Base-by-base conservation (phyloP, 2,329 filamentous ascomycete genomes). In the Hypoxylon sp. region DNA sequence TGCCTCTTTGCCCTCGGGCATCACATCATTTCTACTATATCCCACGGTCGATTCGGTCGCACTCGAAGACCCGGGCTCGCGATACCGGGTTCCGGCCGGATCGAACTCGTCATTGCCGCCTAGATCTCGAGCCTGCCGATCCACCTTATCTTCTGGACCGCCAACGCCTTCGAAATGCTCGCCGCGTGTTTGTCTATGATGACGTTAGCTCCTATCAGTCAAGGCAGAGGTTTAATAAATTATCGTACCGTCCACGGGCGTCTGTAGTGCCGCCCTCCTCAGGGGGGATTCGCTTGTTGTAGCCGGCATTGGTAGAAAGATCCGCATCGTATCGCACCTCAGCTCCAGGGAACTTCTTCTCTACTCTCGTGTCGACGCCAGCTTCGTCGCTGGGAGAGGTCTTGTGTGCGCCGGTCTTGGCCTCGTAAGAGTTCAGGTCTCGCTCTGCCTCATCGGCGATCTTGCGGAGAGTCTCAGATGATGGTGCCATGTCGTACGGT, bases 361-460 rank as follows among this genome's bases (percentile, higher is more conserved):
- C 82, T 25, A 77, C 79, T 10, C 76, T 74, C 0, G 79, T 74
- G 59, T 83, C 81, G 49, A 84, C 80, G 46, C 82, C 83, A 2
- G 80, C 78, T 6, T 83, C 79, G 21, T 83, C 82, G 17, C 75
- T 76, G 3, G 77, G 77, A 5, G 82, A 77, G 2, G 75, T 72
- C 63, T 79, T 81, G 51, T 78, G 79, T 7, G 75, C 75, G 58
- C 84, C 83, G 1, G 82, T 84, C 76, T 85, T 85, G 70, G 82
- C 75, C 69, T 83, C 79, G 72, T 84, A 82, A 11, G 77, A 81
- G 78, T 85, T 85, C 60, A 85, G 78, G 70, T 85, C 82, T 57
- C 74, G 75, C 78, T 86, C 82, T 48, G 84, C 82, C 72, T 83
- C 74, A 34, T 80, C 75, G 61, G 83, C 80, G 60, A 85, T 82